A percentile compares a stretch with the other conserved stretches of the same genome.
Conservation (phyloP, 495 filamentous ascomycete species). For the Extremus antarcticus region DNA sequence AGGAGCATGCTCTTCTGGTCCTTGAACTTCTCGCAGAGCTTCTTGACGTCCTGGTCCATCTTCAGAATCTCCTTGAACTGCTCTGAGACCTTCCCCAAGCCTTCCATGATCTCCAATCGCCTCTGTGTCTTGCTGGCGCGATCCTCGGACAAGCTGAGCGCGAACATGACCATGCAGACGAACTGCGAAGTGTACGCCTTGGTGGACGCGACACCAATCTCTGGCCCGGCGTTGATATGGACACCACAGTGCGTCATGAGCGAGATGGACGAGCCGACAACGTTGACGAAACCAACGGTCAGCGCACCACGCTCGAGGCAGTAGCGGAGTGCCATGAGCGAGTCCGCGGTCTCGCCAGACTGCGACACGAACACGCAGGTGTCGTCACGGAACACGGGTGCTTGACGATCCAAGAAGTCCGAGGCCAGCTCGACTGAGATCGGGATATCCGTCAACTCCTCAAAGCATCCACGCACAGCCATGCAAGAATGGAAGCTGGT, state of each 20-base stretch:
- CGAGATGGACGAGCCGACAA: conserved; percentile 95
- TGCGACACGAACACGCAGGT: conserved; percentile 98
- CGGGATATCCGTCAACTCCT: conserved; percentile 95
- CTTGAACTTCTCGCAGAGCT: conserved; percentile 83
- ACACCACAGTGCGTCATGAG: conserved; percentile 98
- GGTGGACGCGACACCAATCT: conserved; percentile 97
- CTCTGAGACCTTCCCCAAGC: conserved; percentile 69
- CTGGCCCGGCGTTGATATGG: conserved; percentile 96
- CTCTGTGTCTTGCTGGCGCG: conserved; percentile 87
- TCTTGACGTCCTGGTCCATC: conserved; percentile 86
- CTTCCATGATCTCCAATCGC: conserved; percentile 93
- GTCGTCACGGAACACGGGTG: conserved; percentile 98
- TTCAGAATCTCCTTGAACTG: conserved; percentile 88
- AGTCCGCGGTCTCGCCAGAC: conserved; percentile 98
- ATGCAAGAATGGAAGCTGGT: conserved; percentile 98
- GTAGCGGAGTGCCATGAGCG: conserved; percentile 90
- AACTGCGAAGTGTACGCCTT: conserved; percentile 99
- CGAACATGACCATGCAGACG: conserved; percentile 99
- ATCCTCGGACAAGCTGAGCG: conserved; percentile 88
- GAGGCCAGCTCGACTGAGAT: conserved; percentile 95
- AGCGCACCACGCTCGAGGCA: conserved; percentile 93
- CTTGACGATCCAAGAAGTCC: conserved; percentile 93
- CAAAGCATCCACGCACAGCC: conserved; percentile 94
- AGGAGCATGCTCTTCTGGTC: conserved; percentile 93
- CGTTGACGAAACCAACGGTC: conserved; percentile 96